A percentile compares a stretch with the other conserved stretches of the same genome.
phyloP scores from a whole-genome alignment of 129 eudicot genomes.

The Erigeron canadensis region DNA sequence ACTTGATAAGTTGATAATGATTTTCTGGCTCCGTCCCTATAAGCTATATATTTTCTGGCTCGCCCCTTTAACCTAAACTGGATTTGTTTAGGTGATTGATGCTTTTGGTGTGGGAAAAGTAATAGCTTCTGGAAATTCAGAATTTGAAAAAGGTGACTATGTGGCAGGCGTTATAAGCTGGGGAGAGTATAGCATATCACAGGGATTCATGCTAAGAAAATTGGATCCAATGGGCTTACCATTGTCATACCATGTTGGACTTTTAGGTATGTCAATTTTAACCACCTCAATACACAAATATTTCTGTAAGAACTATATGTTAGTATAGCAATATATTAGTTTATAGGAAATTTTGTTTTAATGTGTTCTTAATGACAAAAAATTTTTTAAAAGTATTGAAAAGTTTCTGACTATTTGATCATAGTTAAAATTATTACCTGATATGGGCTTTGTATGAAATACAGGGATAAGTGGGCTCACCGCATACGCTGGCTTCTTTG shows the following conservation, averaged over 20 bases:
- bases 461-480: conserved; percentile 65
- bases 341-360: too few relatives aligned
- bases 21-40: neutral
- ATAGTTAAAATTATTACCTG: too few relatives aligned
- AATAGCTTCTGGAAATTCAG: conserved; percentile 59
- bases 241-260: conserved; percentile 64
- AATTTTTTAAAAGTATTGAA: too few relatives aligned
- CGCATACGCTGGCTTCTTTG: conserved; percentile 65
- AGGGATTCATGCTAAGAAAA: conserved; percentile 50
- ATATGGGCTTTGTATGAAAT: too few relatives aligned
- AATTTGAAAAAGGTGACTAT: conserved; percentile 62
- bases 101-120: conserved; percentile 77
- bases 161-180: conserved; percentile 66
- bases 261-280: conserved; percentile 45
- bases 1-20: too few relatives aligned
- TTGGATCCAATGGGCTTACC: conserved; percentile 69
- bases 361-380: too few relatives aligned
- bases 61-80: too few relatives aligned
- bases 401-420: too few relatives aligned
- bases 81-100: conserved; percentile 48
- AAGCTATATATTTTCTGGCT: neutral
- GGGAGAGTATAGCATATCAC: conserved; percentile 68
- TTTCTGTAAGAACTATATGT: neutral
- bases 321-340: too few relatives aligned
- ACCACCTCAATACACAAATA: neutral